Evolutionary conservation across 163 green algal genomes (phyloP).

Genomic region (Volvox carteri): DNA sequence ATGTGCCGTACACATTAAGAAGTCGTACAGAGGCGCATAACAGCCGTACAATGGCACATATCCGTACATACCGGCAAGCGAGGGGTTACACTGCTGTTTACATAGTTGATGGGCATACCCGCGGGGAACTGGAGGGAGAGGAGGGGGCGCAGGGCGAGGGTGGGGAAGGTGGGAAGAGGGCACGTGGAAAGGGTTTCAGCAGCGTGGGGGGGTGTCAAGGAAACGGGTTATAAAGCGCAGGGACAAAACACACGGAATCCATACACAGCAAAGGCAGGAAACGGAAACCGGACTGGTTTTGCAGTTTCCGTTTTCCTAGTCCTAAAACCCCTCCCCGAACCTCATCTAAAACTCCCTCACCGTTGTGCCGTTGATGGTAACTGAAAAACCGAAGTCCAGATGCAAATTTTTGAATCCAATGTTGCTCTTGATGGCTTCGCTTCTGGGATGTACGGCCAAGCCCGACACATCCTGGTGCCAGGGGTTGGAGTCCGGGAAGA

Average conservation of each 20-base stretch:
- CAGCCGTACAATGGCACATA: too few species aligned
- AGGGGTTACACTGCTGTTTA: slow-evolving; percentile 18
- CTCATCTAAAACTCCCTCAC: too few species aligned
- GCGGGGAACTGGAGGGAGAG: slow-evolving; percentile 1
- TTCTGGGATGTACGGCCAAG: slow-evolving; percentile 26
- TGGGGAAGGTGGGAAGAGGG: not conserved
- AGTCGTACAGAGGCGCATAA: too few species aligned
- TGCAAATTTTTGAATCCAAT: slow-evolving; percentile 29
- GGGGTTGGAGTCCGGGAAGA: slow-evolving; percentile 16
- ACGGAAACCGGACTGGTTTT: too few species aligned
- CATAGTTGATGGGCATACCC: slow-evolving; percentile 43
- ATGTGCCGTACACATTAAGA: too few species aligned
- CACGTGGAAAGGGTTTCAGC: too few species aligned
- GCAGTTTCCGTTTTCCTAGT: too few species aligned
- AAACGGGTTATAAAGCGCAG: too few species aligned
- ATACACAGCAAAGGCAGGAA: too few species aligned
- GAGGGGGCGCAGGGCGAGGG: not conserved
- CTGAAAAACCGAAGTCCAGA: slow-evolving; percentile 13
- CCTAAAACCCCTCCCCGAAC: too few species aligned
- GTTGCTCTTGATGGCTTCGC: slow-evolving; percentile 41
- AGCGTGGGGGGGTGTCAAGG: too few species aligned
- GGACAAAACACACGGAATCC: too few species aligned
- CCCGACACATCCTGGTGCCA: slow-evolving; percentile 50
- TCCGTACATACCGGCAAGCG: slow-evolving; percentile 19
- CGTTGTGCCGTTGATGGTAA: not conserved